phyloP scores from a whole-genome alignment of 345 rosid species.

The Salix suchowensis region DNA sequence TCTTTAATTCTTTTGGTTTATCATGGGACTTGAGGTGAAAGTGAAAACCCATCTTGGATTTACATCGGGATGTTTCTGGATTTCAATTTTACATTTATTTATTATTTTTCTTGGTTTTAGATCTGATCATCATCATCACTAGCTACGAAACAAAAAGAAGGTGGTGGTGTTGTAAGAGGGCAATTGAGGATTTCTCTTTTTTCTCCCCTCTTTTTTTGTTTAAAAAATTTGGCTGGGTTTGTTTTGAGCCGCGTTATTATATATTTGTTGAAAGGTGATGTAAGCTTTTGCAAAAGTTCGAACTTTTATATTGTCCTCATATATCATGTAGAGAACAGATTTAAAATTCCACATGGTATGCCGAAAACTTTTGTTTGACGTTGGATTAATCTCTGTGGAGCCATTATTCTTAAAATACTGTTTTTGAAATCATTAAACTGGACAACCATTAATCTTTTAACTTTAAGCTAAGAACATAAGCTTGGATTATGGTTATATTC shows the following conservation, averaged over 20 bases:
- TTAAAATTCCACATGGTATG: constrained; percentile 31
- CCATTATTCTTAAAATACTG: neutral
- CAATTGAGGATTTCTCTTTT: neutral
- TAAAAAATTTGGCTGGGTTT: neutral
- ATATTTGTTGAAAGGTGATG: constrained; percentile 39
- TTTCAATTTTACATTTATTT: neutral
- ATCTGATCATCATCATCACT: constrained; percentile 21
- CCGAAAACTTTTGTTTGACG: constrained; percentile 15
- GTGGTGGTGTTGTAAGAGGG: constrained; percentile 6
- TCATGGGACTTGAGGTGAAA: constrained; percentile 8
- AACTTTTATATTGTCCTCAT: constrained; percentile 43
- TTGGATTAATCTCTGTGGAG: constrained; percentile 15
- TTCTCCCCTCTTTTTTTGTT: constrained; percentile 2
- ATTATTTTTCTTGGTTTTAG: constrained; percentile 21
- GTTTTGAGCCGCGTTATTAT: constrained; percentile 15
- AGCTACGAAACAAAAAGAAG: constrained; percentile 20
- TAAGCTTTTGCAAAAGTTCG: constrained; percentile 41
- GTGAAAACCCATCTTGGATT: constrained; percentile 4
- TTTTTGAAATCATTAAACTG: neutral
- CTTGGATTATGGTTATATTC: neutral
- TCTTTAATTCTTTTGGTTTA: neutral
- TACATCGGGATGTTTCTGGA: neutral
- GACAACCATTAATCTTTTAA: neutral
- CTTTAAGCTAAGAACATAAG: neutral
- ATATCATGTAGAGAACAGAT: constrained; percentile 21